Evolutionary conservation across 768 basidiomycete genomes (phyloP), one percentile per base, ranked within the genome.

Genomic region (Lactarius pseudohatsudake): DNA sequence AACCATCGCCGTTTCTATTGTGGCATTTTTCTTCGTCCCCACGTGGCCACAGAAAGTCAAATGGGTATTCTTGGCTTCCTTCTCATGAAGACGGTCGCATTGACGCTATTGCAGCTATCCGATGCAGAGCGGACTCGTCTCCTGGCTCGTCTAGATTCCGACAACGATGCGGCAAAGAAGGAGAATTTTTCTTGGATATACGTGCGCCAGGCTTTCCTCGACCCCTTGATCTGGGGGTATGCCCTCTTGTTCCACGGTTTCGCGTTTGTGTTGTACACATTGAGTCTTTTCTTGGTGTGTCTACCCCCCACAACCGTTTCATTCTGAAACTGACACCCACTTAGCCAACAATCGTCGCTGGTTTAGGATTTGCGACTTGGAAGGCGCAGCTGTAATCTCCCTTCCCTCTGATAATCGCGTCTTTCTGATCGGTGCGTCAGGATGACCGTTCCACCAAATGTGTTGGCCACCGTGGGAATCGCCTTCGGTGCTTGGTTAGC

Each of bases 201-300:
- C 56, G 86, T 86, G 47, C 76, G 77, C 16, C 84, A 86, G 67
- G 85, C 85, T 8, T 77, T 86, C 67, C 79, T 75, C 56, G 85
- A 89, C 68, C 86, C 82, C 64, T 76, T 87, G 18, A 82, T 85
- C 16, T 86, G 85, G 84, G 82, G 77, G 4, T 88, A 88, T 72
- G 84, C 84, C 0, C 70, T 86, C 22, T 76, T 87, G 1, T 87
- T 87, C 74, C 86, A 87, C 66, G 85, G 84, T 1, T 86, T 83
- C 70, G 82, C 86, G 2, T 86, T 85, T 69, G 84, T 82, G 11
- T 70, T 84, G 26, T 86, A 86, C 71, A 84, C 85, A 18, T 71
- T 86, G 67, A 85, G 83, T 73, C 74, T 88, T 8, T 87, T 87
- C 75, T 67, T 86, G 80, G 84, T 83, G 71, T 38, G 78, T 69